These are phyloP conservation scores for Colletotrichum sp. DNA, from an alignment of 2,329 filamentous ascomycete species.

Conservation along the genomic window DNA sequence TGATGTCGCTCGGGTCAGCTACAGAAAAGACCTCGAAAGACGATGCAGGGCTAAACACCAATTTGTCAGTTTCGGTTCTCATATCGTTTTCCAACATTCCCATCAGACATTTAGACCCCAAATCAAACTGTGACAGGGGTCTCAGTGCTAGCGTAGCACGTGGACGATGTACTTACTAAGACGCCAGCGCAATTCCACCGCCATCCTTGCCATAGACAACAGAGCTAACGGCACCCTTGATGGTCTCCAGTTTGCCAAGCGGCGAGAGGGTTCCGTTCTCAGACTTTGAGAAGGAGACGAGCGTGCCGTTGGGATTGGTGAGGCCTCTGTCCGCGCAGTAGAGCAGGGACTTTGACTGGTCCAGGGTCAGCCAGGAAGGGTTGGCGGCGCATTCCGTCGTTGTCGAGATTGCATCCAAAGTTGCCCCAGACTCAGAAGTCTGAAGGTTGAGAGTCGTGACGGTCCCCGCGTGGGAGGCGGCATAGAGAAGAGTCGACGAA, in stretches of 20 bases:
- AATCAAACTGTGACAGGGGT: neutral
- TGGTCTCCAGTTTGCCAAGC: constrained; percentile 15
- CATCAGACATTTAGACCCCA: neutral
- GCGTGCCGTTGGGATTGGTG: constrained; percentile 10
- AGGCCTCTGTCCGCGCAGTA: constrained; percentile 18
- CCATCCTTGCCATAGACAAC: constrained; percentile 16
- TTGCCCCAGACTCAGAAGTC: neutral
- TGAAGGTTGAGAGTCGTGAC: constrained; percentile 51
- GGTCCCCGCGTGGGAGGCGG: constrained; percentile 51
- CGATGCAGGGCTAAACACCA: neutral
- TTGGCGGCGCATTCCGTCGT: constrained; percentile 21
- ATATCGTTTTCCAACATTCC: neutral
- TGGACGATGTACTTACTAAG: constrained; percentile 20
- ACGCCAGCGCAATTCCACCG: constrained; percentile 21
- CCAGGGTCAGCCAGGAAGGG: constrained; percentile 20
- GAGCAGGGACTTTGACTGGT: constrained; percentile 15
- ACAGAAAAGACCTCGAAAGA: constrained; percentile 17
- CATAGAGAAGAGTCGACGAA: constrained; percentile 47
- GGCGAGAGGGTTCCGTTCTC: constrained; percentile 7
- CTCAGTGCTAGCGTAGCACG: neutral
- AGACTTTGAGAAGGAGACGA: constrained; percentile 17
- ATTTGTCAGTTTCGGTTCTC: neutral
- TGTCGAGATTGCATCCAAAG: neutral
- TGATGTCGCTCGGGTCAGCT: constrained; percentile 16
- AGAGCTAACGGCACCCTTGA: constrained; percentile 22